Evolutionary conservation across 2,329 filamentous ascomycete species (phyloP).

Genomic region (Aspergillus sp.): DNA sequence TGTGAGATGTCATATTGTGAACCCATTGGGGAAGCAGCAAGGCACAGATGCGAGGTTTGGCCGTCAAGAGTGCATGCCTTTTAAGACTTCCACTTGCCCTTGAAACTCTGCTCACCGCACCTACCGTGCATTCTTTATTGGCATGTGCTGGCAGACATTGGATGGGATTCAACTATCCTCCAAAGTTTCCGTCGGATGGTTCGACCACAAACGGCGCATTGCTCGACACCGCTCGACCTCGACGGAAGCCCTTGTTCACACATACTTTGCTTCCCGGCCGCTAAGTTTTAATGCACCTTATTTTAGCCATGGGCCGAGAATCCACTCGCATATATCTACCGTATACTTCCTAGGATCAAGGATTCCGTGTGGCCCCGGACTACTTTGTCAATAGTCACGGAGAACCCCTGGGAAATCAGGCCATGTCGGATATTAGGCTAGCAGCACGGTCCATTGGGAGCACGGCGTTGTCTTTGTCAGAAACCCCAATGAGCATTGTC

Average conservation of each 20-base stretch:
- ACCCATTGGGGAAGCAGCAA: slow-evolving; percentile 10
- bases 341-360: background rate
- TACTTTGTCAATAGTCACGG: background rate
- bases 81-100: slow-evolving; percentile 3
- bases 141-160: slow-evolving; percentile 10
- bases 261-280: background rate
- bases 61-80: slow-evolving; percentile 5
- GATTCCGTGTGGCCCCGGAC: slow-evolving; percentile 6
- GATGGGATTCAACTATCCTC: background rate
- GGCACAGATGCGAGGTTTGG: slow-evolving; percentile 13
- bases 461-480: background rate
- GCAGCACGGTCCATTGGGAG: slow-evolving; percentile 12
- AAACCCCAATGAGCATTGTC: slow-evolving; percentile 15
- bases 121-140: slow-evolving; percentile 22
- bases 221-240: slow-evolving; percentile 5
- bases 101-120: slow-evolving; percentile 19
- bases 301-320: background rate
- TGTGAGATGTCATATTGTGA: slow-evolving; percentile 20
- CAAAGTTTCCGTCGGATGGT: slow-evolving; percentile 10
- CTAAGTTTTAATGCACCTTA: background rate
- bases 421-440: slow-evolving; percentile 13
- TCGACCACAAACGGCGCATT: slow-evolving; percentile 4
- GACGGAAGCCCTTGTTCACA: background rate
- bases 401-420: slow-evolving; percentile 14
- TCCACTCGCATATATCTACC: background rate